Evolutionary conservation across 2,329 filamentous ascomycete species (phyloP).

Genomic region (Sarocladium kiliense): DNA sequence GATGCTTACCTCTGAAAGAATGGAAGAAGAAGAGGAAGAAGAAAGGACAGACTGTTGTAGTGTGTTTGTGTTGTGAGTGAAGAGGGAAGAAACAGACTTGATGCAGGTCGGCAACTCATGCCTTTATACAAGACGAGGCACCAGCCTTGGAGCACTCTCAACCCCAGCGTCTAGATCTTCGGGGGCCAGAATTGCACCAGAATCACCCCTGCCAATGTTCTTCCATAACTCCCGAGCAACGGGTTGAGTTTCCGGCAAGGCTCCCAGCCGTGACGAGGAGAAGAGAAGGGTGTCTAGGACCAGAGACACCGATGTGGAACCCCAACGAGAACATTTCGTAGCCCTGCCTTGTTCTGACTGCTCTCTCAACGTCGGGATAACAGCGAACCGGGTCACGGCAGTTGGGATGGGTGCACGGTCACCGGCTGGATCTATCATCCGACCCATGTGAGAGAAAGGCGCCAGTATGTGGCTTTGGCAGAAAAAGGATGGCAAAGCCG

Average conservation of each 20-base stretch:
- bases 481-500: neutral
- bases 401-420: conserved; percentile 2
- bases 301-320: no score
- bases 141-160: neutral
- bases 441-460: neutral
- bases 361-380: neutral
- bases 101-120: conserved; percentile 1
- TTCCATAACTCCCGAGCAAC: neutral
- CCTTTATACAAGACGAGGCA: conserved; percentile 7
- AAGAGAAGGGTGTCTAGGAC: neutral
- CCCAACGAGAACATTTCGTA: no score
- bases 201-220: conserved; percentile 3
- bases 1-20: conserved; percentile 2
- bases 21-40: neutral
- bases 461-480: neutral
- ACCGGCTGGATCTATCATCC: conserved; percentile 3
- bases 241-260: neutral
- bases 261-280: neutral
- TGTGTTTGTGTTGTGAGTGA: conserved; percentile 6
- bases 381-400: conserved; percentile 1
- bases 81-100: conserved; percentile 5
- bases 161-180: neutral
- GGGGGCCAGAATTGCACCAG: neutral
- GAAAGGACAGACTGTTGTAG: conserved; percentile 8
- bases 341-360: neutral